Conservation (phyloP, 2,329 filamentous ascomycete genomes). For the Pseudonectria foliicola region DNA sequence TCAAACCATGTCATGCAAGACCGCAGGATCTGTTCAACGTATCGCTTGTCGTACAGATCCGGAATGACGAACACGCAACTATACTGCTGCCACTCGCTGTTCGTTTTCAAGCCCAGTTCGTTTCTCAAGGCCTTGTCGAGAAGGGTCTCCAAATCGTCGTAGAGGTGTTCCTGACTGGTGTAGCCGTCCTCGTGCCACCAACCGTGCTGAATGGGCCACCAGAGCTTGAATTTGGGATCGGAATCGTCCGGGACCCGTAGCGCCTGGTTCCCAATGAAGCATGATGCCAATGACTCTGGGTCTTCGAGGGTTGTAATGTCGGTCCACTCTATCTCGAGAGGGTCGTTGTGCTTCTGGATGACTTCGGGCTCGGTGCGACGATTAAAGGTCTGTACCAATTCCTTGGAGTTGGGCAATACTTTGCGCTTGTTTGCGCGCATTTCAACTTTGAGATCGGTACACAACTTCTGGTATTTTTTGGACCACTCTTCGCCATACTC, state of each 20-base stretch:
- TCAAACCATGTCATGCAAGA: slow-evolving; percentile 85
- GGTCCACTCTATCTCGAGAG: slow-evolving; percentile 91
- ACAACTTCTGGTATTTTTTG: slow-evolving; percentile 73
- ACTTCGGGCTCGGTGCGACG: slow-evolving; percentile 73
- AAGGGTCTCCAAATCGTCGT: slow-evolving; percentile 80
- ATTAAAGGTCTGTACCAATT: slow-evolving; percentile 92
- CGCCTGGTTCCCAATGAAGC: slow-evolving; percentile 75
- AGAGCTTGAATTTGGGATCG: slow-evolving; percentile 80
- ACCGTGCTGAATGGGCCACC: slow-evolving; percentile 83
- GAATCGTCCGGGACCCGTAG: slow-evolving; percentile 85
- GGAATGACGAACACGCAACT: slow-evolving; percentile 96
- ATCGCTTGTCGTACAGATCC: slow-evolving; percentile 90
- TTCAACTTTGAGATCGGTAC: slow-evolving; percentile 75
- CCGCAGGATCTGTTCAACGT: slow-evolving; percentile 77
- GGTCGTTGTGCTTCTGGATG: slow-evolving; percentile 92
- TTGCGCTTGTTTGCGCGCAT: slow-evolving; percentile 94
- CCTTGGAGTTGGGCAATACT: slow-evolving; percentile 94
- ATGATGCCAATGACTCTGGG: slow-evolving; percentile 52
- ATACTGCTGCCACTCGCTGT: slow-evolving; percentile 81
- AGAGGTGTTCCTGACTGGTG: slow-evolving; percentile 67
- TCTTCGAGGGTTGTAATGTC: slow-evolving; percentile 62
- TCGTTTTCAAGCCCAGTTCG: slow-evolving; percentile 72
- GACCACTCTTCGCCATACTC: slow-evolving; percentile 79
- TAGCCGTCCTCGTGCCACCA: slow-evolving; percentile 91
- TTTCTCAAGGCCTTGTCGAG: slow-evolving; percentile 78